A percentile compares a stretch with the other conserved stretches of the same genome.
phyloP scores from a whole-genome alignment of 257 asterid species.

The Rubia yunnanensis region DNA sequence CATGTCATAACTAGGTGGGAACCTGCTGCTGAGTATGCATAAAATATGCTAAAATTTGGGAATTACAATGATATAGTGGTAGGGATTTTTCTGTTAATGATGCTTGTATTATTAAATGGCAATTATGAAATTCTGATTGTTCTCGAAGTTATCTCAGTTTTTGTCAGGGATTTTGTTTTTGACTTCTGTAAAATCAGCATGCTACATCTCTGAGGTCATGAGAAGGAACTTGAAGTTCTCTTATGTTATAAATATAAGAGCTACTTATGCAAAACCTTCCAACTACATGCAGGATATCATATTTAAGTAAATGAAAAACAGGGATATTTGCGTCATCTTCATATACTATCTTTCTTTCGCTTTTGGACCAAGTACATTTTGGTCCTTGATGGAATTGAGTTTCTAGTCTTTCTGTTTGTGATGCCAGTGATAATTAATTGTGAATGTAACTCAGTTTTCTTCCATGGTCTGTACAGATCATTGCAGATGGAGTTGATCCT shows the following conservation, averaged over 20 bases:
- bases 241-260: not conserved
- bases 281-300: not conserved
- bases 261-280: not conserved
- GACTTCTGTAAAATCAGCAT: not conserved
- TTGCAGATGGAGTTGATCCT: conserved; percentile 88
- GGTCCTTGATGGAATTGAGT: not conserved
- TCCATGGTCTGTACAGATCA: conserved; percentile 36
- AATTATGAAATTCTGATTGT: not conserved
- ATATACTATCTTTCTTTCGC: not conserved
- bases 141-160: not conserved
- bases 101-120: not conserved
- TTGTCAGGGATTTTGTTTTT: not conserved
- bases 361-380: not conserved
- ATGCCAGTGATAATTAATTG: not conserved
- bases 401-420: not conserved
- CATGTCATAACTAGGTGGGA: not conserved
- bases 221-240: not conserved
- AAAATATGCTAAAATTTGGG: not conserved
- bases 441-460: conserved; percentile 6
- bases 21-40: not conserved
- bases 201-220: not conserved
- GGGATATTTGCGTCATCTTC: not conserved
- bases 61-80: not conserved
- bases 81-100: not conserved
- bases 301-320: not conserved